Percentiles rank a stretch among this genome's conserved stretches.
phyloP scores from a whole-genome alignment of 441 rosid species.

The Daphne laureola region DNA sequence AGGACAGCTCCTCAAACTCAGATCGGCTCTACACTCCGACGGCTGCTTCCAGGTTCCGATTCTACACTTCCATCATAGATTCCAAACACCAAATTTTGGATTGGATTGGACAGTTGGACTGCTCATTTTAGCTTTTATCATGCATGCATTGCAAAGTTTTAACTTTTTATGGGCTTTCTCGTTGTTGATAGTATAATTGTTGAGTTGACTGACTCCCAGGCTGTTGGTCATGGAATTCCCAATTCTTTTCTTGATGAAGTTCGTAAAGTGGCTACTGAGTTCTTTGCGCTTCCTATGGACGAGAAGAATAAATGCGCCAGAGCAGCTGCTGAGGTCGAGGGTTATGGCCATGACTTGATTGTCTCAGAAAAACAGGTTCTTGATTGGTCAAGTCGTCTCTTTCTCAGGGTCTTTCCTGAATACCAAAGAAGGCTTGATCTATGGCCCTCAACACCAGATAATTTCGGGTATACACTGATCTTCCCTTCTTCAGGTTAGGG shows the following conservation, averaged over 20 bases:
- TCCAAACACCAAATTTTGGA: too few species aligned
- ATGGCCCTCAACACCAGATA: conserved; percentile 46
- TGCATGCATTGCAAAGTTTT: too few species aligned
- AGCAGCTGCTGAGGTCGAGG: conserved; percentile 41
- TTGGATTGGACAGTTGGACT: too few species aligned
- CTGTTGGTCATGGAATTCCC: conserved; percentile 54
- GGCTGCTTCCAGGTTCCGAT: conserved; percentile 58
- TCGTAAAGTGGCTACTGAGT: conserved; percentile 37
- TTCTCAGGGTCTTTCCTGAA: conserved; percentile 46
- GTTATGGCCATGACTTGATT: conserved; percentile 62
- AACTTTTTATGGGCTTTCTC: too few species aligned
- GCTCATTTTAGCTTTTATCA: neutral
- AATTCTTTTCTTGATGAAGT: conserved; percentile 37
- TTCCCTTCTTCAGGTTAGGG: neutral
- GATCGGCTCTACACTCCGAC: conserved; percentile 35
- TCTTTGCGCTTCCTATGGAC: conserved; percentile 43
- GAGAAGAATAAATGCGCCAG: conserved; percentile 46
- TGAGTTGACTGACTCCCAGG: conserved; percentile 33
- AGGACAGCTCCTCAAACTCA: conserved; percentile 39
- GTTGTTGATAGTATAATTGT: too few species aligned
- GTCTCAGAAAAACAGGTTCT: conserved; percentile 42
- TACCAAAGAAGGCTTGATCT: conserved; percentile 30
- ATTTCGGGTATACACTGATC: conserved; percentile 35
- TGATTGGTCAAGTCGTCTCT: conserved; percentile 61
- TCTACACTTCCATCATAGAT: too few species aligned